Evolutionary conservation across 257 asterid genomes (phyloP), one percentile per base, ranked within the genome.

Genomic region (Solanum virginianum): DNA sequence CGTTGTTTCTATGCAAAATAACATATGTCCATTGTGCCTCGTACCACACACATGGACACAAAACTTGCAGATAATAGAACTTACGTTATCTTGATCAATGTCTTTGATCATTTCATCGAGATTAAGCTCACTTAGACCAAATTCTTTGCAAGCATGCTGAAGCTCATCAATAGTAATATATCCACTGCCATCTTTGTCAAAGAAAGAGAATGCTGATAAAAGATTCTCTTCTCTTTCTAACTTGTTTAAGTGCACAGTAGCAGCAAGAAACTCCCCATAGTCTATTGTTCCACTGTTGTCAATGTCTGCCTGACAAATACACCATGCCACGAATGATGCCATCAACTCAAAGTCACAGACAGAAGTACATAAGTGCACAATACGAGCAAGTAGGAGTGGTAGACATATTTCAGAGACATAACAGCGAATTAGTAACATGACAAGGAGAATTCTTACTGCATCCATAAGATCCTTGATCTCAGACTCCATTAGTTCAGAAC

Each of bases 231-330:
- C 98, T 89, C 98, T 88, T 83, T 95, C 98, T 83, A 95, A 84
- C 93, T 95, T 95, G 97, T 95, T 95, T 92, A 95, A 88, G 90
- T 95, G 99, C 60, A 95, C 93, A 2, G 98, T 95, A 13, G 99
- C 99, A 77, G 99, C 99, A 87, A 95, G 94, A 90, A 95, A 95
- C 93, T 95, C 99, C 77, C 98, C 98, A 56, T 95, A 95, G 85
- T 95, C 99, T 84, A 95, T 94, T 41, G 97, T 93, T 69, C 99
- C 99, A 49, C 93, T 95, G 91, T 95, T 94, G 83, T 95, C 99
- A 59, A 94, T 90, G 86, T 95, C 99, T 32, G 98, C 98, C 98
- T 96, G 90, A 70, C 87, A 90, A 83, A 69, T 54, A 85, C 32
- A 32, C 71, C 63, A 77, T 43, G 53, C 26, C 41, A 51, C 69